Evolutionary conservation across 352 stramenopile species (phyloP).

Genomic region (Phytophthora sp.): DNA sequence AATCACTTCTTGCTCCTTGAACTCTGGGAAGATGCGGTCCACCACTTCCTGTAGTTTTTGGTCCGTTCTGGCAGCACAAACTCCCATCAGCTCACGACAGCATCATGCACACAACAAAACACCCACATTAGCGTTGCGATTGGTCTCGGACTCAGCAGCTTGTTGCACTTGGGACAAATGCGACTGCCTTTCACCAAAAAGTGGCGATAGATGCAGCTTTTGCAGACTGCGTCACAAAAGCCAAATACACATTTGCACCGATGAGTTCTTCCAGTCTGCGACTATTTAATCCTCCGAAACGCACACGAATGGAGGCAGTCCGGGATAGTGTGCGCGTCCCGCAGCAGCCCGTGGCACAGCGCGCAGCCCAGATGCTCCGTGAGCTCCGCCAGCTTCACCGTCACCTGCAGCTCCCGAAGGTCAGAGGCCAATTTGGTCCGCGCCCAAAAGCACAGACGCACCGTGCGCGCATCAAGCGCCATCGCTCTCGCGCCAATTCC

Average conservation of each 20-base stretch:
- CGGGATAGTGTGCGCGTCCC: conserved; percentile 80
- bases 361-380: conserved; percentile 71
- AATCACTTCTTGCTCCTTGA: conserved; percentile 52
- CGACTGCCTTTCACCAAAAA: conserved; percentile 68
- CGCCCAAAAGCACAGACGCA: conserved; percentile 3
- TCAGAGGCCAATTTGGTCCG: background rate
- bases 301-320: conserved; percentile 86
- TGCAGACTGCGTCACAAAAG: conserved; percentile 64
- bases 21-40: conserved; percentile 77
- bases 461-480: conserved; percentile 35
- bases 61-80: conserved; percentile 50
- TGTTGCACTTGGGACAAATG: conserved; percentile 67
- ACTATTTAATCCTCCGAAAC: conserved; percentile 1
- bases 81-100: background rate
- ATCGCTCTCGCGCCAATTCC: conserved; percentile 25
- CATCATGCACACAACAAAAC: background rate
- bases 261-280: no score
- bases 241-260: background rate
- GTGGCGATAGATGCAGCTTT: conserved; percentile 85
- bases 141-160: conserved; percentile 56
- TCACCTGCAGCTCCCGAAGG: conserved; percentile 37
- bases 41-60: conserved; percentile 78
- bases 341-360: conserved; percentile 70
- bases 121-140: conserved; percentile 72
- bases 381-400: conserved; percentile 54